phyloP scores from a whole-genome alignment of 164 flowering plant species.

The Dillenia turbinata region DNA sequence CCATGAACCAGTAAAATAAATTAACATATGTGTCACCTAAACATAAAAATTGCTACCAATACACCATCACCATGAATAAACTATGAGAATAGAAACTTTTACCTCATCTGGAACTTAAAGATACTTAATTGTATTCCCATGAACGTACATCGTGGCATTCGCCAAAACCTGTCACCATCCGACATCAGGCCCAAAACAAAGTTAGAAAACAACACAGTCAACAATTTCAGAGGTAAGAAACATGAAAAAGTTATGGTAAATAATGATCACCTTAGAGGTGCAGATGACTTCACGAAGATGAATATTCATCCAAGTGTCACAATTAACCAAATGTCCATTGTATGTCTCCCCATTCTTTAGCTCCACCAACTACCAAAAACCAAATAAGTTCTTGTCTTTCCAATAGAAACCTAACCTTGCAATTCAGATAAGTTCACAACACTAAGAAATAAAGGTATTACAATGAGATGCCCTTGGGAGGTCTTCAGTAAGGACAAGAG shows the following conservation, averaged over 20 bases:
- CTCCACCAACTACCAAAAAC: constrained; percentile 70
- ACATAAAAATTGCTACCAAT: too few species aligned
- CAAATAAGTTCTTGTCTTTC: not conserved
- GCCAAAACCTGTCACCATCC: constrained; percentile 99
- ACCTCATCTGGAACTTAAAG: constrained; percentile 99
- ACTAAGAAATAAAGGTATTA: constrained; percentile 20
- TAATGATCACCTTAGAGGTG: constrained; percentile 70
- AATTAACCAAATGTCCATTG: constrained; percentile 94
- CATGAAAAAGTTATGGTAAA: not conserved
- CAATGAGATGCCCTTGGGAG: constrained; percentile 97
- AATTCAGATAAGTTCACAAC: not conserved
- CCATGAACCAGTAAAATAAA: too few species aligned
- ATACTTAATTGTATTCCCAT: constrained; percentile 96
- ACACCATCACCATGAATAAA: too few species aligned
- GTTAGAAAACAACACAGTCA: not conserved
- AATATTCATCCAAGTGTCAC: too few species aligned
- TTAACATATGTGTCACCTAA: too few species aligned
- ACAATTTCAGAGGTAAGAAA: not conserved
- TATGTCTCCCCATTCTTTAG: constrained; percentile 97
- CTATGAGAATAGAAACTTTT: not conserved
- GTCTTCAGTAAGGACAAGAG: constrained; percentile 89
- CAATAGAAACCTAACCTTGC: not conserved
- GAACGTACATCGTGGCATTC: constrained; percentile 98
- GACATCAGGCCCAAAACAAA: constrained; percentile 18
- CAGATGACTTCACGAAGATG: too few species aligned